Evolutionary conservation across 345 rosid species (phyloP), one percentile per base, ranked within the genome.

Genomic region (sweet orange (Citrus sinensis)): DNA sequence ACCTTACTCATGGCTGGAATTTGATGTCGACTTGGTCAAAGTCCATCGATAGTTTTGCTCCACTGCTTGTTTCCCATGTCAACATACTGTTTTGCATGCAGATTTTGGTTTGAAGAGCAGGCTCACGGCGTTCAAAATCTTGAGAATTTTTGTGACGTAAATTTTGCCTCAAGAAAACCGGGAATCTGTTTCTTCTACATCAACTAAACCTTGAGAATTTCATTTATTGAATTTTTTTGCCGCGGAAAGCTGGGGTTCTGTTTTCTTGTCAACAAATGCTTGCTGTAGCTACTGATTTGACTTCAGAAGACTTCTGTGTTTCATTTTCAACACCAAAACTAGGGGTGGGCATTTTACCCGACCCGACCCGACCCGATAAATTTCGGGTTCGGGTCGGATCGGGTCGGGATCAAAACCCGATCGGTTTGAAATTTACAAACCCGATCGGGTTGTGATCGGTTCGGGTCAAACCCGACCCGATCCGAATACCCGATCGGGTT

Each of bases 1-100:
- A 10, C 93, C 95, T 3, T 85, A 90, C 59, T 81, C 95, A 1
- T 94, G 93, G 92, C 90, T 93, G 27, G 86, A 81, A 74, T 93
- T 87, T 71, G 95, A 92, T 78, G 90, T 93, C 40, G 93, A 93
- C 86, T 79, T 90, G 82, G 86, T 88, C 27, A 87, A 88, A 77
- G 86, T 92, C 35, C 82, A 81, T 66, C 87, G 82, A 88, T 46
- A 40, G 34, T 60, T 75, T 80, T 62, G n/a, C 24, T 27, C 9
- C 7, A 6, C 64, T 5, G 10, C 63, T 17, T 5, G 7, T 71
- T 20, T 4, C 19, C 29, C 51, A 7, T 27, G 35, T 16, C 34
- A 5, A 46, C 14, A 30, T 0, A 32, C 8, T 7, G 22, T 71
- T 16, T 32, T 37, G 29, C 24, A 5, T 46, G 16, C 17, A 0